Base-by-base conservation (phyloP, 768 basidiomycete genomes). In the Cytidiella melzeri region DNA sequence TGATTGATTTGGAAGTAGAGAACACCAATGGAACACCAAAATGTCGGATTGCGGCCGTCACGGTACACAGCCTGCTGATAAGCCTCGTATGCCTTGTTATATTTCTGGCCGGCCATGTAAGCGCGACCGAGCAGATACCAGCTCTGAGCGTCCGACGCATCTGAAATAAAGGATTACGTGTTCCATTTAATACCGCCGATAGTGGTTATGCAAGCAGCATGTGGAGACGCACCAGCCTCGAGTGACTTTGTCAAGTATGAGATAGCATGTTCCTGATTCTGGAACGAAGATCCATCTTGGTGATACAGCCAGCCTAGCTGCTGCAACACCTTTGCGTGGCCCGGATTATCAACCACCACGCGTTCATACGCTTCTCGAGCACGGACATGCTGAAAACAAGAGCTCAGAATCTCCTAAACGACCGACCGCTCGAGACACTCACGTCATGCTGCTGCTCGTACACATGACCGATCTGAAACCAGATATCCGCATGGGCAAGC, bases 1-100 rank as follows among this genome's bases (percentile, higher is more conserved):
- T 99, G 96, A 69, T 97, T 98, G 73, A 99, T 97, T 65, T 99
- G 94, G 77, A 96, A 99, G 66, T 99, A 99, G 1, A 99, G 79
- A 0, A 99, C 96, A 41, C 96, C 96, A 61, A 99, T 99, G 20
- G 92, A 95, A 65, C 95, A 98, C 96, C 96, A 98, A 69, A 97
- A 99, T 0, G 96, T 97, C 0, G 96, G 96, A 64, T 98, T 99
- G 51, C 93, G 90, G 19, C 95, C 96, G 61, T 99, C 96, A 46
- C 95, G 89, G 69, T 98, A 98, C 15, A 99, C 93, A 18, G 96
- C 95, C 67, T 99, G 96, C 61, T 99, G 96, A 64, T 98, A 98
- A 0, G 94, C 94, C 66, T 99, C 95, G 70, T 99, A 98, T 15
- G 96, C 96, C 65, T 97, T 97, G 77, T 96, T 97, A 73, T 97